These are phyloP conservation scores for Aspergillus biplanus DNA, from an alignment of 495 filamentous ascomycete genomes.

Conservation along the genomic window DNA sequence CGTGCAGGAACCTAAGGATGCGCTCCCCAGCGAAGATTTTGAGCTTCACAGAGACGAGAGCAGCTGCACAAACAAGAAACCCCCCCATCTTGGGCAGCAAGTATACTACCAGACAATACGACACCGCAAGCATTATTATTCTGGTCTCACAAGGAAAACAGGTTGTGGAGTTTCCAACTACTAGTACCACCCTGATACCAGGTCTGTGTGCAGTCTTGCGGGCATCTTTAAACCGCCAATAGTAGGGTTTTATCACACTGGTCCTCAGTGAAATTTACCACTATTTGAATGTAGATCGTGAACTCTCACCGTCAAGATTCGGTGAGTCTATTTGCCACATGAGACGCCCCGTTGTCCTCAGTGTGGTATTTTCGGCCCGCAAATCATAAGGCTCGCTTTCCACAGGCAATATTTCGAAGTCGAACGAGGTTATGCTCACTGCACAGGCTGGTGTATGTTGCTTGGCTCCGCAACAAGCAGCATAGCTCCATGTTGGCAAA, in stretches of 20 bases:
- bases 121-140: not conserved
- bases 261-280: not conserved
- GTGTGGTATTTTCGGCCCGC: not conserved
- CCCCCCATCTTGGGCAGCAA: not conserved
- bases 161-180: conserved; percentile 2
- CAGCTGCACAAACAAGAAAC: not conserved
- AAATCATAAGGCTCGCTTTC: not conserved
- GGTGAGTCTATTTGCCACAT: not conserved
- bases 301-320: not conserved
- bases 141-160: not conserved
- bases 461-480: not conserved
- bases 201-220: not conserved
- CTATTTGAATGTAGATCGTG: not conserved
- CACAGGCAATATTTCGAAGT: not conserved
- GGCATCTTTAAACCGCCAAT: not conserved
- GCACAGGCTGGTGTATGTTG: not conserved
- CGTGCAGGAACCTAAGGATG: not conserved
- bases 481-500: not conserved
- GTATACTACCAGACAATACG: not conserved
- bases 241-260: not conserved
- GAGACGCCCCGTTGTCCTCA: not conserved
- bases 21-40: not conserved
- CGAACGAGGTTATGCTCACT: not conserved
- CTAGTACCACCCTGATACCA: not conserved
- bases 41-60: not conserved